Evolutionary conservation across 495 filamentous ascomycete genomes (phyloP).

Genomic region (Hypoxylon fuscum): DNA sequence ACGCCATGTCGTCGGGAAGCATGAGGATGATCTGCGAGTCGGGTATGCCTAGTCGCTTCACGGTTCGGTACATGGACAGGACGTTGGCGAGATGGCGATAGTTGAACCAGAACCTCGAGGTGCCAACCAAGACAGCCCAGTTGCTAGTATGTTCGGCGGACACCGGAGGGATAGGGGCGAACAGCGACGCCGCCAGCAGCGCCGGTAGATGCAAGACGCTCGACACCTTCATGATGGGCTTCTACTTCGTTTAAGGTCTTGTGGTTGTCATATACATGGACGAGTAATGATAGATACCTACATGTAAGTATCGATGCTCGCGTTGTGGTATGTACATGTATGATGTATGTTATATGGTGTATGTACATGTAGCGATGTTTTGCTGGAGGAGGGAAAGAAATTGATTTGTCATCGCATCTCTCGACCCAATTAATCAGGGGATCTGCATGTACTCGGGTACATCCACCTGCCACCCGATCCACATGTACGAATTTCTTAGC

Average conservation of each 20-base stretch:
- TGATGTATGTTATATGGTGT: too few relatives aligned
- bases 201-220: constrained; percentile 50
- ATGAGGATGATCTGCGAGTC: constrained; percentile 99
- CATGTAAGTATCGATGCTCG: too few relatives aligned
- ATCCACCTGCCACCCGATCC: too few relatives aligned
- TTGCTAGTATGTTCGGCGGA: constrained; percentile 91
- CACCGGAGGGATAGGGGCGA: constrained; percentile 51
- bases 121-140: constrained; percentile 97
- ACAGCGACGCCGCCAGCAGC: constrained; percentile 54
- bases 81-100: constrained; percentile 98
- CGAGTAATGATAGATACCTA: not conserved
- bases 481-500: too few relatives aligned
- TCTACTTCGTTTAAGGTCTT: not conserved
- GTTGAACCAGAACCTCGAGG: constrained; percentile 99
- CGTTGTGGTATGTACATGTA: too few relatives aligned
- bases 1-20: constrained; percentile 99
- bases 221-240: constrained; percentile 49
- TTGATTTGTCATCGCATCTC: too few relatives aligned
- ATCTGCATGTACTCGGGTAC: too few relatives aligned
- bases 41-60: constrained; percentile 96
- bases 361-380: too few relatives aligned
- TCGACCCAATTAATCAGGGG: too few relatives aligned
- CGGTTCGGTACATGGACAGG: constrained; percentile 95
- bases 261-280: not conserved
- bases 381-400: too few relatives aligned